A percentile compares a stretch with the other conserved stretches of the same genome.
phyloP scores from a whole-genome alignment of 1,284 basidiomycete species.

The Melampsora larici-populina region DNA sequence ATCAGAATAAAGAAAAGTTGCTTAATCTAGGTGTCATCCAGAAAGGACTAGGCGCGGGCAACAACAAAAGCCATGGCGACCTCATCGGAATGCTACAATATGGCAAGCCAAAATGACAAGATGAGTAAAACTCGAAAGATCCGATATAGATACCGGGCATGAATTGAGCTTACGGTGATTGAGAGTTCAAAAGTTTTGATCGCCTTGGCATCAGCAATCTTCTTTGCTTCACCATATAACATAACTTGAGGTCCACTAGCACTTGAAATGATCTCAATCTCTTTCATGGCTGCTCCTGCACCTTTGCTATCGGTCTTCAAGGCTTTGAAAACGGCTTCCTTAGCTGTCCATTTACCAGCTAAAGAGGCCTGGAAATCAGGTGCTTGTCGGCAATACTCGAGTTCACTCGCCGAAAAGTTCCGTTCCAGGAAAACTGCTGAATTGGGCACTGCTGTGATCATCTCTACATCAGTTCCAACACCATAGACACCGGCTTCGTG shows the following conservation, averaged over 20 bases:
- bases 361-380: conserved; percentile 84
- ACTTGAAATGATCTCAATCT: conserved; percentile 86
- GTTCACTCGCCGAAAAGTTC: conserved; percentile 89
- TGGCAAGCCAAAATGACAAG: not conserved
- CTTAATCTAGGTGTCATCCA: not conserved
- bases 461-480: conserved; percentile 60
- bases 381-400: conserved; percentile 79
- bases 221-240: conserved; percentile 77
- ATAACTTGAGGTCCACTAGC: conserved; percentile 50
- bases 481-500: conserved; percentile 47
- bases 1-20: too few species aligned
- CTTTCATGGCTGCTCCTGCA: conserved; percentile 85
- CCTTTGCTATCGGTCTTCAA: conserved; percentile 85
- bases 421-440: conserved; percentile 70
- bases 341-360: conserved; percentile 93
- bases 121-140: not conserved
- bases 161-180: conserved; percentile 60
- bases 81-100: conserved; percentile 57
- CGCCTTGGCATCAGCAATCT: conserved; percentile 69
- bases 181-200: conserved; percentile 76
- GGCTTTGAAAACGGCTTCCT: conserved; percentile 99
- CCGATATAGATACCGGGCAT: not conserved
- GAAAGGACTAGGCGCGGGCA: not conserved
- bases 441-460: conserved; percentile 91
- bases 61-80: conserved; percentile 42